Evolutionary conservation across 805 yeast genomes (phyloP).

Genomic region (Kluyveromyces starmeri): DNA sequence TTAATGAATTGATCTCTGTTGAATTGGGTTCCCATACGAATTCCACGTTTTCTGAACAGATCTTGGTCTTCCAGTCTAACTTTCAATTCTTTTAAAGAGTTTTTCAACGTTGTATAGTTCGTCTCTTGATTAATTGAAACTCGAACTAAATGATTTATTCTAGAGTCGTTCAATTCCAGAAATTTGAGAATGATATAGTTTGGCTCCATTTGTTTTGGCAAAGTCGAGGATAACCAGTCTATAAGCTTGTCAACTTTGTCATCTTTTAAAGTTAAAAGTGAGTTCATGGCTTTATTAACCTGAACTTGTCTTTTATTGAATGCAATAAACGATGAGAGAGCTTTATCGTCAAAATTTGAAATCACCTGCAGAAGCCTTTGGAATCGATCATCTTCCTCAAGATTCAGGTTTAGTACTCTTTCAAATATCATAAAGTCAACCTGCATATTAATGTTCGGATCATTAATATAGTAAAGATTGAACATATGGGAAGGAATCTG

Average conservation of each 20-base stretch:
- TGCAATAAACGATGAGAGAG: conserved; percentile 59
- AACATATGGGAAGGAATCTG: conserved; percentile 58
- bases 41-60: conserved; percentile 31
- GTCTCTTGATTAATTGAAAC: conserved; percentile 47
- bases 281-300: conserved; percentile 41
- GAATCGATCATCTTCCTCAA: conserved; percentile 39
- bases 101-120: conserved; percentile 50
- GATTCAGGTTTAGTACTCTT: conserved; percentile 47
- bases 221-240: conserved; percentile 49
- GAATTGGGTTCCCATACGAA: conserved; percentile 27
- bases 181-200: conserved; percentile 44
- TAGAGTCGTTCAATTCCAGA: conserved; percentile 45
- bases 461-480: conserved; percentile 65
- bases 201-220: conserved; percentile 46
- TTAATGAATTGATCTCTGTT: conserved; percentile 42
- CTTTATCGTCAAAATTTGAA: conserved; percentile 42
- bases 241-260: conserved; percentile 44
- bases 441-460: conserved; percentile 49
- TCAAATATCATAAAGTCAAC: conserved; percentile 59
- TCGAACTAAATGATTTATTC: conserved; percentile 48
- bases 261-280: conserved; percentile 43
- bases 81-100: conserved; percentile 55
- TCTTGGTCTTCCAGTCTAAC: conserved; percentile 47
- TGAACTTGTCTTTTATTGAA: conserved; percentile 62
- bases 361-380: conserved; percentile 44